phyloP scores from a whole-genome alignment of 2,329 filamentous ascomycete species.

The Ciborinia camelliae region DNA sequence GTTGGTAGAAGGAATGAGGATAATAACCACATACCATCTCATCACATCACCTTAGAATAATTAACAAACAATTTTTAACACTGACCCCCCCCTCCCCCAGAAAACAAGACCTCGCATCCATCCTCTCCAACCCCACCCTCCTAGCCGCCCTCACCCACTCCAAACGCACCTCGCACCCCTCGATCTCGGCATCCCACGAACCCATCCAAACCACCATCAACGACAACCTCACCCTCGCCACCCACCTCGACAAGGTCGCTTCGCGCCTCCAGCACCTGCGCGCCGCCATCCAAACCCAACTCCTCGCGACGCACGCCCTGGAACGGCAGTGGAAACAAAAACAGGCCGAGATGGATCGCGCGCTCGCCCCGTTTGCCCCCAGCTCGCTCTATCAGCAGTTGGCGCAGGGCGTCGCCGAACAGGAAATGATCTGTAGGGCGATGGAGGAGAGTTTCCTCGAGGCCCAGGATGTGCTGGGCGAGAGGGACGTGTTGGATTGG shows the following conservation, averaged over 20 bases:
- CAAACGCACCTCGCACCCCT: constrained; percentile 66
- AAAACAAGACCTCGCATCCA: constrained; percentile 72
- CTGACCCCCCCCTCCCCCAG: too few species aligned
- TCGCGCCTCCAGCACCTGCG: constrained; percentile 57
- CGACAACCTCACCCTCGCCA: constrained; percentile 69
- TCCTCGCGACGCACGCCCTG: constrained; percentile 78
- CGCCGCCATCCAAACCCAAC: constrained; percentile 70
- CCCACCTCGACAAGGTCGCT: constrained; percentile 61
- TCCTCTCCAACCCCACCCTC: constrained; percentile 62
- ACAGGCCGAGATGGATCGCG: constrained; percentile 83
- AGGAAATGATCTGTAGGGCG: constrained; percentile 74
- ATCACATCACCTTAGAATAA: not conserved
- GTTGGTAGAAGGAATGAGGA: not conserved
- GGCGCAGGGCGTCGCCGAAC: constrained; percentile 72
- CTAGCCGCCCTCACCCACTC: constrained; percentile 72
- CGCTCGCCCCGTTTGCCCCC: constrained; percentile 79
- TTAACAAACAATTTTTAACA: constrained; percentile 25
- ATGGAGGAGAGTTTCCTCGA: constrained; percentile 88
- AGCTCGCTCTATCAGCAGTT: constrained; percentile 82
- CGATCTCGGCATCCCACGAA: constrained; percentile 61
- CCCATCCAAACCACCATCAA: constrained; percentile 63
- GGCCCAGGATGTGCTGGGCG: too few species aligned
- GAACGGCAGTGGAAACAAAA: constrained; percentile 92
- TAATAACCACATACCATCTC: too few species aligned
- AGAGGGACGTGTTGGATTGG: constrained; percentile 86